These are phyloP conservation scores for Basipetospora chlamydospora DNA, from an alignment of 2,329 filamentous ascomycete genomes.

Conservation along the genomic window DNA sequence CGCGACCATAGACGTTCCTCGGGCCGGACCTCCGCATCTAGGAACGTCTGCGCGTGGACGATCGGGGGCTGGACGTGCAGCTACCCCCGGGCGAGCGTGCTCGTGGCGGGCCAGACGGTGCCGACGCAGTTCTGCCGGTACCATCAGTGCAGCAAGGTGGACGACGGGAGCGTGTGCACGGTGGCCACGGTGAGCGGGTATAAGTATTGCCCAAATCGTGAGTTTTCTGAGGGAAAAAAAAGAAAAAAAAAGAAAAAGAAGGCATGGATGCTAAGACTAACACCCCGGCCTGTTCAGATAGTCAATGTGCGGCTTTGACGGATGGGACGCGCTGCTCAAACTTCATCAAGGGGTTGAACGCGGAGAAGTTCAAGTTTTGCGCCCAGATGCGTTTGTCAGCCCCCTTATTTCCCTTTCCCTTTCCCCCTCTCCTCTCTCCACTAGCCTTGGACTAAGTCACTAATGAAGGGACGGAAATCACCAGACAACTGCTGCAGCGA, in stretches of 20 bases:
- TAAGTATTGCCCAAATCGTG: conserved; percentile 2
- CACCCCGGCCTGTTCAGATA: conserved; percentile 8
- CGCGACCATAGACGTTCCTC: too few relatives aligned
- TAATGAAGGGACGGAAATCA: too few relatives aligned
- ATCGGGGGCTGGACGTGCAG: conserved; percentile 3
- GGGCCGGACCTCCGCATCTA: too few relatives aligned
- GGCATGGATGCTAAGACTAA: neutral
- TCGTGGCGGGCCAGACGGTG: neutral
- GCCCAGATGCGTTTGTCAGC: conserved; percentile 9
- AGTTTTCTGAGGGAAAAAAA: neutral
- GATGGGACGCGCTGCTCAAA: conserved; percentile 8
- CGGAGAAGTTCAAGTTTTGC: conserved; percentile 11
- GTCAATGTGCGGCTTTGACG: conserved; percentile 7
- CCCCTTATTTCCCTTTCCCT: neutral
- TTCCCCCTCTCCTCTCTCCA: neutral
- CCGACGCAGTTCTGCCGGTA: neutral
- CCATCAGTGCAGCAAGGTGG: conserved; percentile 4
- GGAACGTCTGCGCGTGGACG: conserved; percentile 2
- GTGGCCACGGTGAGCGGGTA: conserved; percentile 1
- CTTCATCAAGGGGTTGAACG: conserved; percentile 11
- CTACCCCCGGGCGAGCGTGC: neutral
- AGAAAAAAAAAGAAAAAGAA: neutral
- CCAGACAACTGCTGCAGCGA: conserved; percentile 11
- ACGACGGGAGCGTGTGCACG: neutral
- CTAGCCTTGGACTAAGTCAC: too few relatives aligned